Base-by-base conservation (phyloP, 371 early-diverging fungal genomes). In the Encephalitozoon cuniculi region DNA sequence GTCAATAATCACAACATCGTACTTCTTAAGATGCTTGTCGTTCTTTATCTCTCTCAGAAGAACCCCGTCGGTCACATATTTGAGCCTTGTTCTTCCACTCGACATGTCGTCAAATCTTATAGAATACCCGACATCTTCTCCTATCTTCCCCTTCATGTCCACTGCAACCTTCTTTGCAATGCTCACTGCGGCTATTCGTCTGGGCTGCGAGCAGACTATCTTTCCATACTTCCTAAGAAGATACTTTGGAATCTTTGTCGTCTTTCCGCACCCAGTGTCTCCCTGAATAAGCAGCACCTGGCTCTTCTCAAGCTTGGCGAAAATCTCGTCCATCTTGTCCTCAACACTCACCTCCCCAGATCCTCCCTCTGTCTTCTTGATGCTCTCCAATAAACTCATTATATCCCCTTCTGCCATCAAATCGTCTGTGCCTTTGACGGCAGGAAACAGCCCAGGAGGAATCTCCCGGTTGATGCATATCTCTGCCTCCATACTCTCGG, bases 11-110 rank as follows among this genome's bases (percentile, higher is more conserved):
- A 99, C 88, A 32, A 89, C 90, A 1, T 93, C 92, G 82, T 96
- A 97, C 80, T 90, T 89, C 8, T 89, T 87, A 18, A 96, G 83
- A 40, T 93, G 79, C n/a, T 92, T 83, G 79, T 94, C 96, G 23
- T 91, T 84, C 6, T 88, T 88, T 91, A 94, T 93, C 72, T 97
- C 96, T 54, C 93, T 89, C 30, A 99, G 86, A 69, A 99, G 85
- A 71, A 97, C 93, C 87, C 98, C 99, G 85, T 97, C 98, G 0
- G 99, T 97, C 90, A 95, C 92, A 79, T 94, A 94, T 84, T 93
- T 93, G 77, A 97, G 90, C n/a, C 90, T 87, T 0, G 97, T 95
- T 8, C 88, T 86, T 0, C 83, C 77, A 15, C 89, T 88, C 0
- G 87, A 86, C 0, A 89, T 90, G 7, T 89, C 88, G 77, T 97